Percentiles rank a stretch among this genome's conserved stretches.
These are phyloP conservation scores for Cryomyces antarcticus DNA, from an alignment of 495 filamentous ascomycete species.

Conservation along the genomic window DNA sequence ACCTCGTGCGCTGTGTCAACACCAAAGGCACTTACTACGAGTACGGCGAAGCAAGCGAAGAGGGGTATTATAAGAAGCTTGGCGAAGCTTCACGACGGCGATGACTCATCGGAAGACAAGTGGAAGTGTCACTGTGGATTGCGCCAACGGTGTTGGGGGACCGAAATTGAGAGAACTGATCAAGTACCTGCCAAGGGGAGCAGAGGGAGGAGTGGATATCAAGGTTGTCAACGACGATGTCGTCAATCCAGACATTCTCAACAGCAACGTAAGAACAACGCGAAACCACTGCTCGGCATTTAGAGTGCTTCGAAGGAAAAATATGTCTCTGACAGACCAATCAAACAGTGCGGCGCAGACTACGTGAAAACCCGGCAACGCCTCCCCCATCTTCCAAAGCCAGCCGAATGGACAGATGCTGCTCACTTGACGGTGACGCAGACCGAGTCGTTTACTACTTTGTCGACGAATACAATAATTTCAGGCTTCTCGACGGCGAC, in stretches of 20 bases:
- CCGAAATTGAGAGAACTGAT: constrained; percentile 76
- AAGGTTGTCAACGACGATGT: constrained; percentile 84
- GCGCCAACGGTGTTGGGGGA: constrained; percentile 90
- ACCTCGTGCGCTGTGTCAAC: constrained; percentile 85
- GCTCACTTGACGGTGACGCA: constrained; percentile 85
- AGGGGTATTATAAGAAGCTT: constrained; percentile 89
- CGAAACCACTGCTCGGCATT: too few relatives aligned
- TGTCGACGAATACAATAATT: constrained; percentile 55
- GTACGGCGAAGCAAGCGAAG: constrained; percentile 75
- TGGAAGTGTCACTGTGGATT: constrained; percentile 69
- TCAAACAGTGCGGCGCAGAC: constrained; percentile 72
- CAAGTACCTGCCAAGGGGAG: constrained; percentile 50
- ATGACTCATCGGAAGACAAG: constrained; percentile 52
- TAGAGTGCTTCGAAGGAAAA: too few relatives aligned
- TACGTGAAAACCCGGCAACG: constrained; percentile 94
- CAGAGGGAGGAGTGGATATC: constrained; percentile 50
- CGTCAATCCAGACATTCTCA: constrained; percentile 67
- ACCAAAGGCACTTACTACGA: constrained; percentile 60
- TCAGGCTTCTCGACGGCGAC: constrained; percentile 86
- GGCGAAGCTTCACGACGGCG: constrained; percentile 56
- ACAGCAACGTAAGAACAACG: constrained; percentile 46
- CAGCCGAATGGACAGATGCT: constrained; percentile 54
- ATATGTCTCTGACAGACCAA: too few relatives aligned
- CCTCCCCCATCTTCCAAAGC: constrained; percentile 66
- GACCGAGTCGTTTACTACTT: constrained; percentile 95